Evolutionary conservation across 2,329 filamentous ascomycete species (phyloP).

Genomic region (Cadophora sp.): DNA sequence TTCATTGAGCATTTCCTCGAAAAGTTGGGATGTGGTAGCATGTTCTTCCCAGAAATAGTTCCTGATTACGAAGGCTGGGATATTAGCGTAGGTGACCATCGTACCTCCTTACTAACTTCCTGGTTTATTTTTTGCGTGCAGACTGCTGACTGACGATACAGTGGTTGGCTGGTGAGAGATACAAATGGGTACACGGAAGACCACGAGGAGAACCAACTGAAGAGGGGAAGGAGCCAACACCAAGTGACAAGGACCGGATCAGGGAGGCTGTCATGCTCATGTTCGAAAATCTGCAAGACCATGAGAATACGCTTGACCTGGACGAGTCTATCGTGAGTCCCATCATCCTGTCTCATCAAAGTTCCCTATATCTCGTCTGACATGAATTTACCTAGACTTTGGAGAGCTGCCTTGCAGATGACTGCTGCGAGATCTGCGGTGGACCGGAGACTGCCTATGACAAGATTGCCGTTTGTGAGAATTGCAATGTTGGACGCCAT

Average conservation of each 20-base stretch:
- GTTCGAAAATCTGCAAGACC: not conserved
- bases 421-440: not conserved
- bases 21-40: not conserved
- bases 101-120: not conserved
- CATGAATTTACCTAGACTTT: not conserved
- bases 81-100: not conserved
- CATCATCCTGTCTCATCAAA: not conserved
- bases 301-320: not conserved
- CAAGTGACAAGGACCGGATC: not conserved
- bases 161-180: not conserved
- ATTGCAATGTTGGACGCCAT: not conserved
- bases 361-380: not conserved
- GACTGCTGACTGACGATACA: not conserved
- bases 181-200: conserved; percentile 5
- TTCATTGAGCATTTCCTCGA: conserved; percentile 22
- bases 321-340: not conserved
- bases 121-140: not conserved
- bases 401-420: not conserved
- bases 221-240: not conserved
- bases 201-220: not conserved
- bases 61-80: conserved; percentile 18
- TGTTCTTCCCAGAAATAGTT: conserved; percentile 22
- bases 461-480: not conserved
- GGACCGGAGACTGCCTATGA: not conserved
- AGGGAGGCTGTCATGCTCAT: conserved; percentile 1